Evolutionary conservation across 192 early-diverging fungal species (phyloP).

Genomic region (Dissophora globulifera): DNA sequence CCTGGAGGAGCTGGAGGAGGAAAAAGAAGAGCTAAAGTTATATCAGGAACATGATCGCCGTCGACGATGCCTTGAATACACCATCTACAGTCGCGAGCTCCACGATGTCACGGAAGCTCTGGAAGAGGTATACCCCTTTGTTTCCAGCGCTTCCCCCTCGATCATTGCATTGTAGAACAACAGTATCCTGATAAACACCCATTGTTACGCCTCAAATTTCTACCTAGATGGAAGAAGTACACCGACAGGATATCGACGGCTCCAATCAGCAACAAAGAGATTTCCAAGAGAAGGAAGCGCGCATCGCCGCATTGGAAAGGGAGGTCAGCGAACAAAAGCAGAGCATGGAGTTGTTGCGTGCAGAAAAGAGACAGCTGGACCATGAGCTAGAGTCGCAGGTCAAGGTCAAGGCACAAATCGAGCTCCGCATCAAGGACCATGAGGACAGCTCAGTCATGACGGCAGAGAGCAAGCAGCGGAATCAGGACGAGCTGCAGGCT

Average conservation of each 20-base stretch:
- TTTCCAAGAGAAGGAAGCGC: constrained; percentile 63
- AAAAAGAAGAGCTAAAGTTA: constrained; percentile 92
- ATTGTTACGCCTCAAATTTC: no score
- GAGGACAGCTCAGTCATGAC: constrained; percentile 66
- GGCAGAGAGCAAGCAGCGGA: constrained; percentile 26
- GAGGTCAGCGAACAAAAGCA: constrained; percentile 73
- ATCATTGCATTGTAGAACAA: constrained; percentile 9
- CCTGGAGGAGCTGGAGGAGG: constrained; percentile 88
- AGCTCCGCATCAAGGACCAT: constrained; percentile 83
- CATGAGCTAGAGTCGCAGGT: constrained; percentile 81
- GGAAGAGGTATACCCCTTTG: constrained; percentile 62
- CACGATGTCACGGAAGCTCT: constrained; percentile 81
- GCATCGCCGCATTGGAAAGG: constrained; percentile 58
- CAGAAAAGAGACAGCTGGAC: constrained; percentile 76
- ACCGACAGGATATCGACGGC: constrained; percentile 53
- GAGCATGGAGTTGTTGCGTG: constrained; percentile 69
- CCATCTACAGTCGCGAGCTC: constrained; percentile 93
- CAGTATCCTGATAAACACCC: constrained; percentile 9
- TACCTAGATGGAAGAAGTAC: constrained; percentile 54
- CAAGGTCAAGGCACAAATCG: constrained; percentile 80
- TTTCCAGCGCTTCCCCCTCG: background rate
- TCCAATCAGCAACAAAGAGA: constrained; percentile 69
- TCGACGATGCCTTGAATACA: constrained; percentile 89
- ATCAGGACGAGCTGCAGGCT: constrained; percentile 38
- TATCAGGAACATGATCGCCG: constrained; percentile 90